Base-by-base conservation (phyloP, 2,329 filamentous ascomycete genomes). In the Alternaria longipes region DNA sequence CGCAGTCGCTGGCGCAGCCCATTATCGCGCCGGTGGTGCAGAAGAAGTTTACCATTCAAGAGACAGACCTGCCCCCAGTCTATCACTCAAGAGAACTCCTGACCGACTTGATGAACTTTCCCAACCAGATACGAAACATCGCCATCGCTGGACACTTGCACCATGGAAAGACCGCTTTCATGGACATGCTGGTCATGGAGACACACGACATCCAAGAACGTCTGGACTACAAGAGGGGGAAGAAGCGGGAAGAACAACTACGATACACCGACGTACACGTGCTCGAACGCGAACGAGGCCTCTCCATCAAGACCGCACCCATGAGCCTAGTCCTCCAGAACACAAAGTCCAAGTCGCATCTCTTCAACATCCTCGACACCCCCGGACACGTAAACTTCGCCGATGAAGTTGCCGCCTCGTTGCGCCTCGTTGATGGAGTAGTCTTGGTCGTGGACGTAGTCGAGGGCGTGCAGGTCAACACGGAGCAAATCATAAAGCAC, bases 381-480 rank as follows among this genome's bases (percentile, higher is more conserved):
- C 95, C 95, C 0, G 95, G 95, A 7, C 95, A 99, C 77, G 95
- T 98, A 75, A 97, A 99, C 79, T 99, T 99, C 78, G 94, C 96
- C 42, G 95, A 99, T 76, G 95, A 99, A 79, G 93, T 99, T 38
- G 95, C 95, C 8, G 90, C 93, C 5, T 91, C 93, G 1, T 83
- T 97, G 71, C 89, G 95, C 42, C 81, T 99, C 53, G 94, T 91
- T 4, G 95, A 99, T 76, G 95, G 95, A 61, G 89, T 98, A 24
- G 94, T 96, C 54, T 82, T 99, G 50, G 90, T 99, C 14, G 94
- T 99, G 16, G 95, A 99, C 77, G 93, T 97, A 22, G 92, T 99
- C 1, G 95, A 99, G 79, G 95, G 95, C n/a, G 94, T 99, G n/a
- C 95, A 98, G 81, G 87, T 95, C 72, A 97, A 97, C 78, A 97